These are phyloP conservation scores for Talaromyces thailandensis DNA, from an alignment of 495 filamentous ascomycete species.

Conservation along the genomic window DNA sequence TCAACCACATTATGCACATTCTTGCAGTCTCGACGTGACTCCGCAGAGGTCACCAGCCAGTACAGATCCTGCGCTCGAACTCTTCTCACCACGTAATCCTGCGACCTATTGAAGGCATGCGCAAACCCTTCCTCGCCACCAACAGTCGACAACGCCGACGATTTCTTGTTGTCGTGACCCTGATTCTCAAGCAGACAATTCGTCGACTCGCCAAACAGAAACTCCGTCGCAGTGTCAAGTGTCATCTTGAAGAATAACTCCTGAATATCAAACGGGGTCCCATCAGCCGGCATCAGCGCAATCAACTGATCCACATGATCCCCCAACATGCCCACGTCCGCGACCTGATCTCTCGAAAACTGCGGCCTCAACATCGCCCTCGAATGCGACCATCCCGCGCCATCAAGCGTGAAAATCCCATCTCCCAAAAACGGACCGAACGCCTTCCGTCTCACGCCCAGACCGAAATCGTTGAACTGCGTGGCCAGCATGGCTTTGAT, in stretches of 20 bases:
- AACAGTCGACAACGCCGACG: conserved; percentile 17
- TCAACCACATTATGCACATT: conserved; percentile 40
- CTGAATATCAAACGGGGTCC: conserved; percentile 51
- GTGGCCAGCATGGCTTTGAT: conserved; percentile 77
- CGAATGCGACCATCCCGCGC: conserved; percentile 53
- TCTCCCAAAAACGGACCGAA: conserved; percentile 45
- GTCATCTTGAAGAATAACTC: conserved; percentile 51
- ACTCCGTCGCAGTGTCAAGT: conserved; percentile 60
- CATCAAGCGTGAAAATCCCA: conserved; percentile 67
- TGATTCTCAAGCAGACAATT: conserved; percentile 21
- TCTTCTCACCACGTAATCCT: conserved; percentile 26
- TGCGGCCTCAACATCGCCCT: conserved; percentile 44
- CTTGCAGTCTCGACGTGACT: conserved; percentile 28
- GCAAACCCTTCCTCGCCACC: conserved; percentile 33
- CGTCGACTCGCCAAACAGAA: conserved; percentile 52
- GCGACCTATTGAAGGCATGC: conserved; percentile 33
- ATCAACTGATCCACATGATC: conserved; percentile 49
- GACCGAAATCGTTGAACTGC: conserved; percentile 62
- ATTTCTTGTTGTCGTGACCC: neutral
- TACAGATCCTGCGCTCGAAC: conserved; percentile 25
- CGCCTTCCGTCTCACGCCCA: conserved; percentile 33
- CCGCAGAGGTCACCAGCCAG: conserved; percentile 28
- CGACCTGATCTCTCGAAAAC: conserved; percentile 41
- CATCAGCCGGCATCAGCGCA: conserved; percentile 31
- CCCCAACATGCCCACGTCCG: conserved; percentile 42